Evolutionary conservation across 495 filamentous ascomycete species (phyloP), one percentile per base, ranked within the genome.

Genomic region (Neohortaea acidophila): DNA sequence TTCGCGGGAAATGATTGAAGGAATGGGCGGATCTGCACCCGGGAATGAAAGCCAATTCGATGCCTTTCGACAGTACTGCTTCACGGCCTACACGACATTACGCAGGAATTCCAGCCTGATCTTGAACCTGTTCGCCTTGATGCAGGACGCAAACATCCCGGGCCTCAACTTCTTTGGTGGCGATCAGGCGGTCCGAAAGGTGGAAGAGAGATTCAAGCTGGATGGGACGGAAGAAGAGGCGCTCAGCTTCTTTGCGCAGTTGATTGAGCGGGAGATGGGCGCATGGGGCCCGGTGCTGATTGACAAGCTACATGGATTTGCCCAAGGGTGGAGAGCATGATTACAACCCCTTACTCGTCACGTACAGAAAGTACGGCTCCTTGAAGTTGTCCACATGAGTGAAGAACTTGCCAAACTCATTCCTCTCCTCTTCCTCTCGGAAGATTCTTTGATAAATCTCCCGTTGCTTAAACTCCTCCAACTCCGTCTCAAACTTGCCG

Each of bases 1-100:
- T 15, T 83, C 80, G 59, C 84, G 84, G 51, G 89, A 99, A 53
- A 99, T 99, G 89, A 80, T 94, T 11, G 89, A 96, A 50, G 87
- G 85, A 37, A 94, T 99, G 89, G 89, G 89, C 39, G 86, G 91
- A 5, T 65, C 67, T 20, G 15, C 27, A 1, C 14, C 13, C n/a
- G 11, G 12, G 2, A 7, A 35, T 20, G 81, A 77, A 19, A 70
- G 77, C 13, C 73, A 92, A 33, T 96, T 92, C 54, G 59, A 73
- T 11, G 71, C 80, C 30, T 99, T 96, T 59, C 84, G 86, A 52
- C 78, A 84, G 49, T 91, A 94, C 59, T 94, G 85, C 58, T 94
- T 91, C 57, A 87, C 91, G 0, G 84, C 89, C 1, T 99, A 87
- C 56, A 83, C 81, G 12, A 83, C 89, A 14, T 63, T 99, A 21